These are phyloP conservation scores for Acacia confusa DNA, from an alignment of 306 rosid genomes.

Conservation along the genomic window DNA sequence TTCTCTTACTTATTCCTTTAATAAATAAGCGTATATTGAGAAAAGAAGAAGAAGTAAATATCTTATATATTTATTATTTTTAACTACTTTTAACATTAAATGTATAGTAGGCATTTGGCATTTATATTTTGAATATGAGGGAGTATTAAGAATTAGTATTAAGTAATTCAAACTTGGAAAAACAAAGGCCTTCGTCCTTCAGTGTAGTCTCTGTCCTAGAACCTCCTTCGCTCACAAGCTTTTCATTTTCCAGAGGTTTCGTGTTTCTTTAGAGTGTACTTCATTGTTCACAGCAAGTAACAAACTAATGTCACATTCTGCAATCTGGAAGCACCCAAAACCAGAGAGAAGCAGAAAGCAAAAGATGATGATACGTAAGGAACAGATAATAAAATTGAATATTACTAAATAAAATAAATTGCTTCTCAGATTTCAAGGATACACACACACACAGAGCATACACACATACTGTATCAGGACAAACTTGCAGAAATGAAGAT, in stretches of 20 bases:
- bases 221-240: not conserved
- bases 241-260: not conserved
- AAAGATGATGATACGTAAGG: not conserved
- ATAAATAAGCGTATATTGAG: no score
- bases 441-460: no score
- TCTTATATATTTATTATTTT: no score
- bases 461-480: no score
- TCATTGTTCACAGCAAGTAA: not conserved
- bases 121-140: no score
- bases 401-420: not conserved
- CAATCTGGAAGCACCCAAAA: not conserved
- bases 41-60: accelerated
- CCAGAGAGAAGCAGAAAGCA: not conserved
- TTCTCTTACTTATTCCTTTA: no score
- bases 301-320: not conserved
- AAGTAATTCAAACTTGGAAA: no score
- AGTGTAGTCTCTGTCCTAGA: not conserved
- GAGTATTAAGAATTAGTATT: no score
- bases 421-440: not conserved
- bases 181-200: not conserved
- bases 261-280: not conserved
- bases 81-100: no score
- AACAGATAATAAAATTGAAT: not conserved
- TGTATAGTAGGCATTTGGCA: no score
- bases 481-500: not conserved